A percentile compares a stretch with the other conserved stretches of the same genome.
Evolutionary conservation across 2,329 filamentous ascomycete species (phyloP).

Genomic region (Helotiales sp.): DNA sequence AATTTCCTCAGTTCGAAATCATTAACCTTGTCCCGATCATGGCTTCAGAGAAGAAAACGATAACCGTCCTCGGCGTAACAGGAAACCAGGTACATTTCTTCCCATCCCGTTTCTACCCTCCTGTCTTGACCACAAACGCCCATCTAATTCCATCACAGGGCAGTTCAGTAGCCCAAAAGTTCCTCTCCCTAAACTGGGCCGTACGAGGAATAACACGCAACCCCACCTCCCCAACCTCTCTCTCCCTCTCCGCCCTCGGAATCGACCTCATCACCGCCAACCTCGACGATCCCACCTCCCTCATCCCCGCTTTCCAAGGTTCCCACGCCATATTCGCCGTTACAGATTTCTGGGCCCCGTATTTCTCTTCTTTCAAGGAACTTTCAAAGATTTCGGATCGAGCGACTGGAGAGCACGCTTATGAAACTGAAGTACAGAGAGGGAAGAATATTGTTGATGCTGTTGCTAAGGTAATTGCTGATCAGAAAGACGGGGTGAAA

Average conservation of each 20-base stretch:
- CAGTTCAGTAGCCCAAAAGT: conserved; percentile 44
- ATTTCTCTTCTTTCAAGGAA: conserved; percentile 13
- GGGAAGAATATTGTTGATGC: conserved; percentile 37
- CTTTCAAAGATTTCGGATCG: conserved; percentile 21
- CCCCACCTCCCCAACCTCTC: conserved; percentile 40
- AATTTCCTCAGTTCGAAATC: no score
- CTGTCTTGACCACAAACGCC: not conserved
- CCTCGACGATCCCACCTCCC: conserved; percentile 19
- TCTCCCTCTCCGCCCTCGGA: conserved; percentile 40
- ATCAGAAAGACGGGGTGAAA: conserved; percentile 26
- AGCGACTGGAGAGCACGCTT: conserved; percentile 24
- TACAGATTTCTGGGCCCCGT: conserved; percentile 36
- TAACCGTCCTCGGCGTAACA: conserved; percentile 38
- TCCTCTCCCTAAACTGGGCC: conserved; percentile 46
- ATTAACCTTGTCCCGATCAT: no score
- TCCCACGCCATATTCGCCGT: conserved; percentile 41
- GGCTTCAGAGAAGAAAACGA: conserved; percentile 31
- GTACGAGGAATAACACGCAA: conserved; percentile 51
- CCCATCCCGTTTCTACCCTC: not conserved
- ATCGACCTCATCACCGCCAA: conserved; percentile 43
- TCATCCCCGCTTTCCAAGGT: conserved; percentile 36
- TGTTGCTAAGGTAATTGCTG: conserved; percentile 22
- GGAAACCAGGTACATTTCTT: conserved; percentile 28
- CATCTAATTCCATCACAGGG: conserved; percentile 36
- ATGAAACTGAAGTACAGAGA: conserved; percentile 30